Evolutionary conservation across 2,329 filamentous ascomycete species (phyloP), one percentile per base, ranked within the genome.

Genomic region (Alternaria brassicae): DNA sequence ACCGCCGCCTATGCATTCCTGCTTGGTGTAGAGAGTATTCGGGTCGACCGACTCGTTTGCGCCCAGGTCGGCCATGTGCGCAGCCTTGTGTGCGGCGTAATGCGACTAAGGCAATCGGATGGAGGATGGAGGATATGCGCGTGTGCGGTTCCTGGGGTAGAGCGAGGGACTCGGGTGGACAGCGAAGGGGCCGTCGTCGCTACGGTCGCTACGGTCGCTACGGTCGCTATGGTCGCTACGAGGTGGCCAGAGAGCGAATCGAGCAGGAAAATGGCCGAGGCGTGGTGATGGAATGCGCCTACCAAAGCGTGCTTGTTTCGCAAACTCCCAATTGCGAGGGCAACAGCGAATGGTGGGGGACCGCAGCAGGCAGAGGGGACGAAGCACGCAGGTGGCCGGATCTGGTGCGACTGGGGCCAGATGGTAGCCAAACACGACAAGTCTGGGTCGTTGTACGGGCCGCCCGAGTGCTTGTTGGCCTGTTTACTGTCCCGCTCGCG

Each of bases 11-110:
- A 84, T 83, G 73, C 82, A 83, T 69, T 80, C 78, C 68, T 84
- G 82, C 81, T 96, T 97, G 62, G 92, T 96, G 79, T 97, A 99
- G 53, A 98, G 85, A 62, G 89, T 87, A 81, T 96, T 93, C 3
- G 95, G 95, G 80, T 98, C 94, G 54, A 91, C 85, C 32, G 83
- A 81, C 56, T 84, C 84, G 68, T 82, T 81, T 77, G 72, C 62
- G 41, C 66, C 66, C 47, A 74, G 58, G 36, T 72, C 72, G 44
- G 68, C 44, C 44, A 48, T 63, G 57, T 32, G 30, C 30, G 30
- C 50, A 17, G 44, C 25, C 36, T 32, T 23, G 44, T 19, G 28
- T 30, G n/a, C 21, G n/a, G n/a, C n/a, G n/a, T 12, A 47, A 47
- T 47, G 44, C 12, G 44, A 21, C n/a, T 19, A 32, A 21, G 44